Conservation (phyloP, 352 stramenopile genomes). For the Globisporangium radiosum region DNA sequence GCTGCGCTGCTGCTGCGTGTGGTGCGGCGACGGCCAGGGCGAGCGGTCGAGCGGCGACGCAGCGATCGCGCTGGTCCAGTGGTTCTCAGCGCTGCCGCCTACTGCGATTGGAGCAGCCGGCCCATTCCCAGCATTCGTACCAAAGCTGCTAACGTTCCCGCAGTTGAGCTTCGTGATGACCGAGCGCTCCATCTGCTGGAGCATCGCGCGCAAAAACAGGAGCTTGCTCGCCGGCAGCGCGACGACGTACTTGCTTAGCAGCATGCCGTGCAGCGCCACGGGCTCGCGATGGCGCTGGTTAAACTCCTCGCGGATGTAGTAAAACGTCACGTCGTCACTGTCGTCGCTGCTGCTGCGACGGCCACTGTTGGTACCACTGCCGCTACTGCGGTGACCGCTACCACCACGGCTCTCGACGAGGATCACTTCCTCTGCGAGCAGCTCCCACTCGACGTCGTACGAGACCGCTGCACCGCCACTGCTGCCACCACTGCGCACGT, state of each 20-base stretch:
- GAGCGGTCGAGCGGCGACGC: conserved; percentile 39
- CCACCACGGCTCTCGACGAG: conserved; percentile 48
- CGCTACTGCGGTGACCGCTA: conserved; percentile 1
- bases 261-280: conserved; percentile 42
- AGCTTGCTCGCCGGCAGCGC: conserved; percentile 66
- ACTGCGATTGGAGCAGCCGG: too few species aligned
- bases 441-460: conserved; percentile 77
- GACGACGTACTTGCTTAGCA: conserved; percentile 74
- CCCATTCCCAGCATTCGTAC: too few species aligned
- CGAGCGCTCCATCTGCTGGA: conserved; percentile 80
- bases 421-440: conserved; percentile 73
- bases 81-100: not conserved
- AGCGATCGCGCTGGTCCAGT: conserved; percentile 18
- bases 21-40: conserved; percentile 28
- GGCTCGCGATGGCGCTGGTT: conserved; percentile 7
- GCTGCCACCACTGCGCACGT: conserved; percentile 37
- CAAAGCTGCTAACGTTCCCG: not conserved
- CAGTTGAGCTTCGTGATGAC: conserved; percentile 60
- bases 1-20: conserved; percentile 17
- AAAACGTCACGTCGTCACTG: conserved; percentile 35
- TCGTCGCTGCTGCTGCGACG: not conserved
- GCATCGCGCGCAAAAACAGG: conserved; percentile 77
- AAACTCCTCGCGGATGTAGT: conserved; percentile 76
- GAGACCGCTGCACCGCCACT: conserved; percentile 23
- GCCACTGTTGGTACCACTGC: too few species aligned